These are phyloP conservation scores for Mycena amicta DNA, from an alignment of 768 basidiomycete genomes.

Conservation along the genomic window DNA sequence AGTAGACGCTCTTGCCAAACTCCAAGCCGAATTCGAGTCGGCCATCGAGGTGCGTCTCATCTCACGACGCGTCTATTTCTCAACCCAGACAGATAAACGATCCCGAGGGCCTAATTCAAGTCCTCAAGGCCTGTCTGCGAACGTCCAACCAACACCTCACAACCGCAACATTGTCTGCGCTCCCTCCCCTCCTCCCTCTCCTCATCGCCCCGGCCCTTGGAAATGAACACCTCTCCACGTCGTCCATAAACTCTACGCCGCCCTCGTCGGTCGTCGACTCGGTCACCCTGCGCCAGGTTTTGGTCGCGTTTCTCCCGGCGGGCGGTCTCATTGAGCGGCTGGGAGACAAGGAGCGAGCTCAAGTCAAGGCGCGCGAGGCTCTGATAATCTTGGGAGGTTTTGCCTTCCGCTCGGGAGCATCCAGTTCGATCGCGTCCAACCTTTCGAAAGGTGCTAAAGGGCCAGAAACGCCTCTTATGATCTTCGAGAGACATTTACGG, in stretches of 20 bases:
- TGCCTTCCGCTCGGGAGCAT: constrained; percentile 61
- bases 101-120: constrained; percentile 66
- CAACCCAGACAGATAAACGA: constrained; percentile 60
- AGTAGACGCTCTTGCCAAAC: constrained; percentile 77
- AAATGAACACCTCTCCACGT: constrained; percentile 42
- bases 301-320: constrained; percentile 69
- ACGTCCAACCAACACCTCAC: constrained; percentile 82
- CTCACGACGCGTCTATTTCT: constrained; percentile 19
- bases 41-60: constrained; percentile 59
- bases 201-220: constrained; percentile 49
- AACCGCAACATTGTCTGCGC: constrained; percentile 70
- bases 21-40: constrained; percentile 74
- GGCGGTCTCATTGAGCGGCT: constrained; percentile 83
- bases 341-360: constrained; percentile 76
- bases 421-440: constrained; percentile 43
- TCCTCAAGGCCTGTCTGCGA: constrained; percentile 75
- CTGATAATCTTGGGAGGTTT: constrained; percentile 75
- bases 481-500: constrained; percentile 72
- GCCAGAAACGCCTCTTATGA: constrained; percentile 64
- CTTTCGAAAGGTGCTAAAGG: constrained; percentile 59
- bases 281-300: constrained; percentile 63
- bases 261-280: constrained; percentile 52
- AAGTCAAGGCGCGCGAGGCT: constrained; percentile 74
- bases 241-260: constrained; percentile 49
- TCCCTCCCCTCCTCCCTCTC: constrained; percentile 68